Evolutionary conservation across 2,329 filamentous ascomycete species (phyloP), one percentile per base, ranked within the genome.

Genomic region (Aspergillus hiratsukae): DNA sequence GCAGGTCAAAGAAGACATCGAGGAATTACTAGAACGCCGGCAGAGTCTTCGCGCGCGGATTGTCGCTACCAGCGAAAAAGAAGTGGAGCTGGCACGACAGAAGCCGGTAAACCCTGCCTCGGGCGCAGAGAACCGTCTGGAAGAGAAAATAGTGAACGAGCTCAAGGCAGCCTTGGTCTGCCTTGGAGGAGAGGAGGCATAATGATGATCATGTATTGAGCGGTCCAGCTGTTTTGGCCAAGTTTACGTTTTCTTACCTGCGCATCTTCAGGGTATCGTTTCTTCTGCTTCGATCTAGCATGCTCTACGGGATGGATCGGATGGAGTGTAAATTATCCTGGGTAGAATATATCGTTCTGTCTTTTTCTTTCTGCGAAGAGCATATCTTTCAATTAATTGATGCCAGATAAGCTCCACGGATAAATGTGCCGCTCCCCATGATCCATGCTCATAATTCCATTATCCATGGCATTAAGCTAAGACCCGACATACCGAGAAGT

Each of bases 1-100:
- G 0, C 80, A 80, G 1, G 82, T 95, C 49, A 82, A 88, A 61
- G 92, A 96, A 69, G 91, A 94, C 65, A 84, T 95, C 4, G 90
- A 96, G 63, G 89, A 89, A 62, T 90, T 90, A 81, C 76, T 97
- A 37, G 81, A 84, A 28, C 86, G 86, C 53, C 82, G 86, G 56
- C 84, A 85, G 62, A 77, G 87, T 54, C 76, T 97, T 55, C 82
- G 87, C 52, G 87, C 90, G 61, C 81, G 89, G 28, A 83, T 96
- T 49, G 79, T 92, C 51, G 86, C 91, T 0, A 80, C 89, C 21
- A 89, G 84, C 28, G 82, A 87, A 65, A 83, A 87, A 59, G 91
- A 96, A 74, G 78, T 83, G 46, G 86, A 87, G 61, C 86, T 82
- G 76, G 69, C 72, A 11, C 78, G 73, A 58, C 70, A 77, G 62